phyloP scores from a whole-genome alignment of 2,329 filamentous ascomycete species.

The Chlorencoelia australis region DNA sequence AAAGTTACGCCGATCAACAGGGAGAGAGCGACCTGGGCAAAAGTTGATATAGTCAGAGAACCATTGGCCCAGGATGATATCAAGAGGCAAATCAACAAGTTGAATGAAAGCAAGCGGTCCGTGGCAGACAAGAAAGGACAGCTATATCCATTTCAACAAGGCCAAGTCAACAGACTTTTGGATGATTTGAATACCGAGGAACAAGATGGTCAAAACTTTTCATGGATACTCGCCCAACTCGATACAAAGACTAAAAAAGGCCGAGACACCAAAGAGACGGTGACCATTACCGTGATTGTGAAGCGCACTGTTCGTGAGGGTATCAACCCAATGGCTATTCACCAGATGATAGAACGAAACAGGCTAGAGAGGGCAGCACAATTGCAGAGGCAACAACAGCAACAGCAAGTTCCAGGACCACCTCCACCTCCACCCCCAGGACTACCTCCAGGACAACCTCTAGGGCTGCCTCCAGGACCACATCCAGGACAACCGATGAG shows the following conservation, averaged over 20 bases:
- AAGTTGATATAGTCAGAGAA: slow-evolving; percentile 19
- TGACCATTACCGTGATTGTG: slow-evolving; percentile 21
- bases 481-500: slow-evolving; percentile 3
- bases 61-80: slow-evolving; percentile 21
- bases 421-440: slow-evolving; percentile 4
- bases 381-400: slow-evolving; percentile 8
- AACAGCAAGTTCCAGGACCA: slow-evolving; percentile 1
- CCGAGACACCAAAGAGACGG: slow-evolving; percentile 17
- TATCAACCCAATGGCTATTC: slow-evolving; percentile 13
- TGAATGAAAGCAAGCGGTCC: slow-evolving; percentile 16
- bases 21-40: slow-evolving; percentile 23
- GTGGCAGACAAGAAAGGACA: slow-evolving; percentile 22
- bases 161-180: slow-evolving; percentile 22
- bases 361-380: slow-evolving; percentile 9
- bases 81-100: slow-evolving; percentile 18
- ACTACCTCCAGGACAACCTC: slow-evolving; percentile 1
- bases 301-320: slow-evolving; percentile 15
- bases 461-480: slow-evolving; percentile 5
- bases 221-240: slow-evolving; percentile 24
- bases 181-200: slow-evolving; percentile 20
- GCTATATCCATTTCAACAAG: slow-evolving; percentile 19
- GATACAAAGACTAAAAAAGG: slow-evolving; percentile 11
- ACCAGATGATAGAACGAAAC: slow-evolving; percentile 13
- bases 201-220: slow-evolving; percentile 14
- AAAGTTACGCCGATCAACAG: slow-evolving; percentile 15